Evolutionary conservation across 2,329 filamentous ascomycete genomes (phyloP), one percentile per base, ranked within the genome.

Genomic region (Penicillium sp.): DNA sequence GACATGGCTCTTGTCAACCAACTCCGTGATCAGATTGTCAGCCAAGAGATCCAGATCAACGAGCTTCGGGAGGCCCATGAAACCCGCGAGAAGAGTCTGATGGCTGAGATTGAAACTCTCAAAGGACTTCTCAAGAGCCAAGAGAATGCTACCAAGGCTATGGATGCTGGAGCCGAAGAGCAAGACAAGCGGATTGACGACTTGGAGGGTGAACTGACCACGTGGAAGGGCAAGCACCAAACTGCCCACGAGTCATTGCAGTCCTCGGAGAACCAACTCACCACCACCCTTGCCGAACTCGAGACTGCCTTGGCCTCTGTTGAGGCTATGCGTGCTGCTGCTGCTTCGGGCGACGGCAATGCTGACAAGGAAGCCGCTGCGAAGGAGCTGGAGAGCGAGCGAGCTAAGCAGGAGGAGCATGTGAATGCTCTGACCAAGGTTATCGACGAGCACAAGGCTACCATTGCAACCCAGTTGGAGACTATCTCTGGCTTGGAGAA

Each of bases 1-100:
- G 95, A 99, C 70, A 96, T 97, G 72, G 93, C 91, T 0, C 87
- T 97, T 62, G 88, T 98, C 31, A 89, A 91, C 4, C 89, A 88
- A 16, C 85, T 99, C 79, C 89, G 90, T 57, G 90, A 96, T 61
- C 92, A 97, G 74, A 84, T 99, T 5, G 86, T 93, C 69, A 87
- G 91, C 73, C 96, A 89, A 65, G 93, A 98, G 74, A 88, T 84
- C 64, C 87, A 93, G 70, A 87, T 97, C 60, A 83, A 83, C 57
- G 80, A 86, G 52, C 82, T 96, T 68, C 89, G 90, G 51, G 87
- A 91, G 49, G 81, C 84, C 0, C 87, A 97, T 64, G 81, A 83
- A n/a, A 76, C 80, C 14, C 87, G 90, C 27, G 93, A 98, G 76
- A 83, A 85, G 70, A 87, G 93, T 67, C 81, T 98, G 3, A 79